Conservation (phyloP, 768 basidiomycete species). For the Lepiota brunneoincarnata region DNA sequence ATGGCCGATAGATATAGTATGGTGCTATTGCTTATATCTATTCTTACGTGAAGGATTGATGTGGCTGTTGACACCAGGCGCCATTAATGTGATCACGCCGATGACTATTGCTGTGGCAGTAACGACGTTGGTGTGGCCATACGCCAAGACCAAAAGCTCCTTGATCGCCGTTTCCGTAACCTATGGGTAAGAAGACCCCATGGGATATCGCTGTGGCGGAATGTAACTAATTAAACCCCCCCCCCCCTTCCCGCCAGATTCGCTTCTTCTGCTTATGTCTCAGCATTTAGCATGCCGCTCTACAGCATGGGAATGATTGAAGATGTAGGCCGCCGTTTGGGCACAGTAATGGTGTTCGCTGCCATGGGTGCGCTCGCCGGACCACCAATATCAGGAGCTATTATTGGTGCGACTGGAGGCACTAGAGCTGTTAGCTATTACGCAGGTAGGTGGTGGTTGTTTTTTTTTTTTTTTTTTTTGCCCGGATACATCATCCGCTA, state of each 20-base stretch:
- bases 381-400: slow-evolving; percentile 63
- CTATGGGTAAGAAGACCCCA: slow-evolving; percentile 54
- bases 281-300: slow-evolving; percentile 43
- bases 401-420: slow-evolving; percentile 41
- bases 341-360: slow-evolving; percentile 50
- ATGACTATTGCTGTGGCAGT: slow-evolving; percentile 46
- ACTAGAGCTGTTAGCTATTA: slow-evolving; percentile 48
- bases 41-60: not conserved
- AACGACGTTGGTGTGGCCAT: slow-evolving; percentile 63
- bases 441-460: slow-evolving; percentile 43
- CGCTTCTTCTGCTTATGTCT: slow-evolving; percentile 48
- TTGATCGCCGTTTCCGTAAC: slow-evolving; percentile 49
- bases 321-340: slow-evolving; percentile 56
- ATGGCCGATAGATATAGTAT: slow-evolving; percentile 49
- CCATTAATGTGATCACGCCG: slow-evolving; percentile 57
- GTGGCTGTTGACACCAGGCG: slow-evolving; percentile 30
- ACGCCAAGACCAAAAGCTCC: slow-evolving; percentile 34
- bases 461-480: not conserved
- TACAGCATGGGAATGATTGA: slow-evolving; percentile 47
- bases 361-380: slow-evolving; percentile 56
- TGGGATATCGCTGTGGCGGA: not conserved
- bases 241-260: slow-evolving; percentile 27
- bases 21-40: slow-evolving; percentile 11
- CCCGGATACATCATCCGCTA: not conserved
- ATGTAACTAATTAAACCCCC: not conserved